Evolutionary conservation across 2,329 filamentous ascomycete genomes (phyloP).

Genomic region (Dactylellina sp.): DNA sequence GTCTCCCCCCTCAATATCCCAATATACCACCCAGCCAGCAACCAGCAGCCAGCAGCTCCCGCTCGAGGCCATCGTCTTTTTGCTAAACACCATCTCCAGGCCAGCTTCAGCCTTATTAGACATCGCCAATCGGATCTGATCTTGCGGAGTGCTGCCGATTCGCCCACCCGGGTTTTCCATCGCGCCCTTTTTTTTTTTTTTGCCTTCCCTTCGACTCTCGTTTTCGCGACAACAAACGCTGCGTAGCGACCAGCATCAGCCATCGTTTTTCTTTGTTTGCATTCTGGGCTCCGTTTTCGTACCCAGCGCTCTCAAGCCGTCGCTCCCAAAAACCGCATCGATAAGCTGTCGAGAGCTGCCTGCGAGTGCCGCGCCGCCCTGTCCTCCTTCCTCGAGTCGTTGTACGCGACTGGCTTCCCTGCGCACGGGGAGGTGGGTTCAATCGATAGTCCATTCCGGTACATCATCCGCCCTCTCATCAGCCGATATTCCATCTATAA

Average conservation of each 20-base stretch:
- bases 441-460: conserved; percentile 48
- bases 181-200: background rate
- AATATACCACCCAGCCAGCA: conserved; percentile 2
- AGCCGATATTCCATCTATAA: background rate
- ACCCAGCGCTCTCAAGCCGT: too few relatives aligned
- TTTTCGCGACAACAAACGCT: background rate
- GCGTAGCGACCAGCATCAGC: conserved; percentile 4
- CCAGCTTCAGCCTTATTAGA: conserved; percentile 27
- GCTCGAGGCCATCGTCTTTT: background rate
- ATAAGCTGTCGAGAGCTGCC: too few relatives aligned
- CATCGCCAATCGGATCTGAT: conserved; percentile 49
- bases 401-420: conserved; percentile 46
- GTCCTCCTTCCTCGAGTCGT: background rate
- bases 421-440: conserved; percentile 53
- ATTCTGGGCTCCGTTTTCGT: too few relatives aligned
- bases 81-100: conserved; percentile 31
- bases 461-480: background rate
- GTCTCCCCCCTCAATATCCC: conserved; percentile 29
- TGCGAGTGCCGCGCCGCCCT: too few relatives aligned
- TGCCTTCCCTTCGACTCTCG: background rate
- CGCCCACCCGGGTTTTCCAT: background rate
- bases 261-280: too few relatives aligned
- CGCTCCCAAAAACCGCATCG: too few relatives aligned
- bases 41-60: conserved; percentile 1
- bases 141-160: conserved; percentile 1